Evolutionary conservation across 108 stramenopile genomes (phyloP), one percentile per base, ranked within the genome.

Genomic region (Schizochytrium sp.): DNA sequence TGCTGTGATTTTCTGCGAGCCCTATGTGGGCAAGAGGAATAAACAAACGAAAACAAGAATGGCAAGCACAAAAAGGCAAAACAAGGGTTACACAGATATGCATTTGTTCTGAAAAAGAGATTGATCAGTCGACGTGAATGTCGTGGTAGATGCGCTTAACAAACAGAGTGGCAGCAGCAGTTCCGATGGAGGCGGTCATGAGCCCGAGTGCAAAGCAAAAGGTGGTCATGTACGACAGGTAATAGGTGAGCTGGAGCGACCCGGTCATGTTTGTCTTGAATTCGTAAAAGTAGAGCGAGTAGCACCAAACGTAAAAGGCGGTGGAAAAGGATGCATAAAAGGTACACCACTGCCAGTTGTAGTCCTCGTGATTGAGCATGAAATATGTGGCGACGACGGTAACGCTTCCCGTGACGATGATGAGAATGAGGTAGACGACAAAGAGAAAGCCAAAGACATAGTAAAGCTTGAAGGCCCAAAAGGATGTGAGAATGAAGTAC

Each of bases 331-430:
- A 97, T 5, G 95, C 95, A 41, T 93, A 91, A 89, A 99, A 98
- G 41, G 98, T 94, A 16, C 97, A 94, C 99, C 99, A 99, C 93
- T 98, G 99, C 99, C 99, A 99, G 72, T 96, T 94, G 91, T 98
- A 97, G 91, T 99, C 98, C 91, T 99, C 99, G 8, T 96, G 95
- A 88, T 98, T 98, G 69, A 99, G 93, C 87, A 95, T 94, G 90
- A 97, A 97, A 94, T 99, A 99, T 5, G 97, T 97, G 16, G 97
- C 96, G 88, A 99, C 97, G 89, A 99, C 96, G 60, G 97, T 96
- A 43, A 97, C 97, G 95, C 98, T 97, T 53, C 97, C 95, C 4
- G 97, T 96, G 43, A 99, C 99, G 87, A 98, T 94, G 21, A 94
- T 93, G 69, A 99, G 95, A 88, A 99, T 99, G 72, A 92, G 91